A percentile compares a stretch with the other conserved stretches of the same genome.
Conservation (phyloP, 371 early-diverging fungal genomes). For the Mitosporidium daphniae region DNA sequence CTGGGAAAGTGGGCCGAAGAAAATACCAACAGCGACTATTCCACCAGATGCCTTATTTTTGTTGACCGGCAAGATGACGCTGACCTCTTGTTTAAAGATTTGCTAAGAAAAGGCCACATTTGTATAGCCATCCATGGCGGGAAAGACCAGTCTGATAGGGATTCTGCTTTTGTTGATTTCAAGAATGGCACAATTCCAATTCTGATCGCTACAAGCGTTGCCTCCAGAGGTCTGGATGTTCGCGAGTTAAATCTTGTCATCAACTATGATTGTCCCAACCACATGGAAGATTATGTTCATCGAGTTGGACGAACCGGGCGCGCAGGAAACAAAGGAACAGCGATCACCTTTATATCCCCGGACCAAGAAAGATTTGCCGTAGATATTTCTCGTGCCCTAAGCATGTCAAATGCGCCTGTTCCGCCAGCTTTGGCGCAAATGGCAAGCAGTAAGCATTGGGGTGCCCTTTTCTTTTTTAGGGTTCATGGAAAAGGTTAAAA, state of each 20-base stretch:
- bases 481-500: slow-evolving; percentile 45
- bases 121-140: slow-evolving; percentile 74
- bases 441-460: slow-evolving; percentile 17
- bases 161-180: slow-evolving; percentile 55
- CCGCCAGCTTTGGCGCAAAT: slow-evolving; percentile 33
- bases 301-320: slow-evolving; percentile 94
- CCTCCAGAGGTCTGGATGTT: slow-evolving; percentile 94
- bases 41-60: slow-evolving; percentile 38
- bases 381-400: slow-evolving; percentile 61
- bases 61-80: slow-evolving; percentile 76
- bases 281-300: slow-evolving; percentile 77
- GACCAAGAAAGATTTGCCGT: slow-evolving; percentile 62
- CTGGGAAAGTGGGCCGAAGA: slow-evolving; percentile 32
- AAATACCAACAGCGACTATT: slow-evolving; percentile 8
- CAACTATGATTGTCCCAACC: slow-evolving; percentile 91
- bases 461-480: no score
- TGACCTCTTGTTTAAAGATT: slow-evolving; percentile 37
- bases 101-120: slow-evolving; percentile 48
- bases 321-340: slow-evolving; percentile 76
- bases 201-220: slow-evolving; percentile 91
- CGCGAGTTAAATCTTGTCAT: slow-evolving; percentile 68
- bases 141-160: slow-evolving; percentile 77
- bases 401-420: slow-evolving; percentile 21
- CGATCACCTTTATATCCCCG: slow-evolving; percentile 65
- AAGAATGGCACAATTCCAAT: slow-evolving; percentile 46